Evolutionary conservation across 345 rosid species (phyloP), one percentile per base, ranked within the genome.

Genomic region (Populus pruinosa): DNA sequence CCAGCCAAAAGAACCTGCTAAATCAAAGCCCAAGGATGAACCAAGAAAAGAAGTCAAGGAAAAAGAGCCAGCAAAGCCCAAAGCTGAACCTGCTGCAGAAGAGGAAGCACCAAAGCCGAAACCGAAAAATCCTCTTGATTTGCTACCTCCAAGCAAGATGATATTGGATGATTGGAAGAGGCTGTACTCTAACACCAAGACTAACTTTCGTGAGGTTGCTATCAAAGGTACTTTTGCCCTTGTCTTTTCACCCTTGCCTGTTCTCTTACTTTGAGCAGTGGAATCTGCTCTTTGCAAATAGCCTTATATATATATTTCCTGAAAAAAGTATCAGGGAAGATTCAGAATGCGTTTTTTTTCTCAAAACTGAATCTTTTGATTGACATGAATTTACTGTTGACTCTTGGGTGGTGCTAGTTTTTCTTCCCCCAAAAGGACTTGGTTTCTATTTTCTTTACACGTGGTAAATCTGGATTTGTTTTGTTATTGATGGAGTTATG

Each of bases 91-190:
- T 36, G 83, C 76, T 29, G 83, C 29, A 25, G 86, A 74, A 31
- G 87, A 82, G 73, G 90, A 79, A 78, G 86, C 88, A 5, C 90
- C 87, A 41, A 87, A 85, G 80, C 90, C 90, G 35, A 87, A 87
- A 78, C 38, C 97, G 36, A 95, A 95, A 87, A 95, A 95, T 81
- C 96, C 96, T 75, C 99, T 95, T 35, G 99, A 95, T 84, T 85
- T 91, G 72, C 86, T 96, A 71, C 97, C 98, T 67, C 97, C 99
- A 13, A 93, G 97, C 83, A 89, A 87, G 83, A 96, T 96, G 99
- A 78, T 96, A 20, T 85, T 96, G 6, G 98, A 96, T 85, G 98
- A 96, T 0, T 96, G 99, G 99, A 96, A 96, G 92, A 91, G 99
- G 89, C 96, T 96, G 8, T 96, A 93, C 85, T 95, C 99, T 0